Evolutionary conservation across 345 rosid genomes (phyloP).

Genomic region (Bretschneidera sinensis): DNA sequence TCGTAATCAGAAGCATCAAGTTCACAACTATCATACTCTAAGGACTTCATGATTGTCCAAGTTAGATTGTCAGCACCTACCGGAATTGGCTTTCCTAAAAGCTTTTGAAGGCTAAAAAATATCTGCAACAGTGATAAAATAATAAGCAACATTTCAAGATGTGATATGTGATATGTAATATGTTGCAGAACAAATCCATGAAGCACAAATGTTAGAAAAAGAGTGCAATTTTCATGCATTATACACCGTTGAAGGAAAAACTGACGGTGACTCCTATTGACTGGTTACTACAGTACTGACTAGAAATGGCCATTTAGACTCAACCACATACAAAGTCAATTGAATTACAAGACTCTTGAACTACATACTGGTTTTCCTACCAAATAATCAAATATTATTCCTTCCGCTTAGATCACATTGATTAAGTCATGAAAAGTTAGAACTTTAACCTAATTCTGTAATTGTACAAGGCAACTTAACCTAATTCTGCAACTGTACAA

Average conservation of each 20-base stretch:
- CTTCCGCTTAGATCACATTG: not conserved
- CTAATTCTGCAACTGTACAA: too few species aligned
- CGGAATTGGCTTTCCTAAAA: constrained; percentile 56
- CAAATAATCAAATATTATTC: not conserved
- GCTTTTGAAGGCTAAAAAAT: constrained; percentile 47
- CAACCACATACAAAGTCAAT: not conserved
- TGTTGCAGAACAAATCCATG: not conserved
- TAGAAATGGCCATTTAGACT: not conserved
- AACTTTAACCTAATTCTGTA: not conserved
- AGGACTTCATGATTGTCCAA: constrained; percentile 57
- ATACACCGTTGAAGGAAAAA: not conserved
- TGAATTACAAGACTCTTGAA: not conserved
- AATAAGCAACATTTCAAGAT: constrained; percentile 10
- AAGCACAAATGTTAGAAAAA: not conserved
- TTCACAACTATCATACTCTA: constrained; percentile 20
- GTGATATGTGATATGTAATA: not conserved
- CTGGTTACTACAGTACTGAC: constrained; percentile 10
- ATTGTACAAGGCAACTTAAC: too few species aligned
- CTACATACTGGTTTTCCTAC: not conserved
- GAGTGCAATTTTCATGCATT: not conserved
- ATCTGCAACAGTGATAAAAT: constrained; percentile 40
- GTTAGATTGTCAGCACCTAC: constrained; percentile 58
- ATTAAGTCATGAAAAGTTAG: not conserved
- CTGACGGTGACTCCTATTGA: not conserved
- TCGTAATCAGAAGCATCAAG: constrained; percentile 33